Evolutionary conservation across 169 alveolate genomes (phyloP).

Genomic region (Plasmodium fragile): DNA sequence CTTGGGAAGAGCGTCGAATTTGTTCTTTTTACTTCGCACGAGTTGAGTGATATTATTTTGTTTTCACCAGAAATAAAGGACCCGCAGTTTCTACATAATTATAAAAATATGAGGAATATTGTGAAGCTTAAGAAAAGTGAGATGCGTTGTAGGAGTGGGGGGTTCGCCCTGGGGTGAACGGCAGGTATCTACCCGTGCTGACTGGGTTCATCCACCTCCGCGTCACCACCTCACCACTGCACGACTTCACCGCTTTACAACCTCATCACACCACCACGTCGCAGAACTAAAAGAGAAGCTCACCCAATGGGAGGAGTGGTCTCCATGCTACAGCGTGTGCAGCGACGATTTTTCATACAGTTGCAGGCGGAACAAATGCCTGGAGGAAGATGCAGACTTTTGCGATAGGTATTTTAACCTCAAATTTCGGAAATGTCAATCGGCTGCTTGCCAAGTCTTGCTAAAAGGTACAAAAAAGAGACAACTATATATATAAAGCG

Average conservation of each 20-base stretch:
- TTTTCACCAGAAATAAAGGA: not conserved
- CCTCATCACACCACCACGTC: not conserved
- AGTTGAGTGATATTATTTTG: constrained; percentile 20
- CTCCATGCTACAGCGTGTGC: constrained; percentile 65
- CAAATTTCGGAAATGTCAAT: constrained; percentile 19
- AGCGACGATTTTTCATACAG: constrained; percentile 35
- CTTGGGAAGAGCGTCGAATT: not conserved
- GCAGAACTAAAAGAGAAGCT: constrained; percentile 6
- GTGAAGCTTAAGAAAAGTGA: constrained; percentile 50
- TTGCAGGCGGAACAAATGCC: constrained; percentile 40
- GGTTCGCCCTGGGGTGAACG: not conserved
- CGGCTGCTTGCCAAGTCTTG: constrained; percentile 5
- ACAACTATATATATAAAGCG: constrained; percentile 10
- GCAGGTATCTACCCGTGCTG: not conserved
- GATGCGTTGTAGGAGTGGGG: not conserved
- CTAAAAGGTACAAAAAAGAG: constrained; percentile 1
- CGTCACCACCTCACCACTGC: not conserved
- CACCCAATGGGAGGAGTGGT: constrained; percentile 21
- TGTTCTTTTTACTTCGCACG: constrained; percentile 46
- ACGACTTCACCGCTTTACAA: not conserved
- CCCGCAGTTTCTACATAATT: not conserved
- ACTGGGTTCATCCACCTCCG: not conserved
- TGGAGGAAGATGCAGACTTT: constrained; percentile 8
- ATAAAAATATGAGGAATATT: constrained; percentile 48
- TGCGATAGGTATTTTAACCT: constrained; percentile 39